These are phyloP conservation scores for Protostelium mycophagum DNA, from an alignment of 78 protist species.

Conservation along the genomic window DNA sequence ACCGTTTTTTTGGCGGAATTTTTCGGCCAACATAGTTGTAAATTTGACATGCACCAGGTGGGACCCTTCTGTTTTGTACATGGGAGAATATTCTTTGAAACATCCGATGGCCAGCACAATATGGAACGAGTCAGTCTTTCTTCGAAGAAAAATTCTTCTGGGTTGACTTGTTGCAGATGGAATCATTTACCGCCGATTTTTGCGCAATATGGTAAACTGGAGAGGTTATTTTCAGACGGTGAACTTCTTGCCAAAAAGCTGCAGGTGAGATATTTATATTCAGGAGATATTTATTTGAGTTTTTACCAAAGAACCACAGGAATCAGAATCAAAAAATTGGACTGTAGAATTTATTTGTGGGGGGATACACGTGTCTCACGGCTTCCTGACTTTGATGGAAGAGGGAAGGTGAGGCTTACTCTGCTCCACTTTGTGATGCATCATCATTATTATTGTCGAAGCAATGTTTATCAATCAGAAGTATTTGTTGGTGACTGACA, in stretches of 20 bases:
- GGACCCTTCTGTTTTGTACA: neutral
- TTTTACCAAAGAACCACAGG: neutral
- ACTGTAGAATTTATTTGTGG: neutral
- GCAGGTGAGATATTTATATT: neutral
- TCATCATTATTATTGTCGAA: neutral
- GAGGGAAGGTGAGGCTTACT: neutral
- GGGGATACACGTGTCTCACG: neutral
- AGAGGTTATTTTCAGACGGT: neutral
- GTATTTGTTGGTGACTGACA: too few relatives aligned
- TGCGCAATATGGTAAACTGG: neutral
- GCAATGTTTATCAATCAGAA: too few relatives aligned
- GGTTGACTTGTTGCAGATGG: neutral
- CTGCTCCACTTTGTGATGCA: neutral
- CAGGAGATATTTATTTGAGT: neutral
- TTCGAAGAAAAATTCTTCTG: too few relatives aligned
- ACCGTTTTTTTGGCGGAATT: too few relatives aligned
- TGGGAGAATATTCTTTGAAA: neutral
- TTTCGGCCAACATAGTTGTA: too few relatives aligned
- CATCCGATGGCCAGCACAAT: neutral
- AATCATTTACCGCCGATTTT: neutral
- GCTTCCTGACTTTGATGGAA: neutral
- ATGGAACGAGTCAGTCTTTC: neutral
- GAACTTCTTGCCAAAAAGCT: neutral
- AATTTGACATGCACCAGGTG: too few relatives aligned
- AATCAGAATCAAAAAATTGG: neutral